Percentiles rank a stretch among this genome's conserved stretches.
Evolutionary conservation across 2,329 filamentous ascomycete genomes (phyloP).

Genomic region (Beauveria sp.): DNA sequence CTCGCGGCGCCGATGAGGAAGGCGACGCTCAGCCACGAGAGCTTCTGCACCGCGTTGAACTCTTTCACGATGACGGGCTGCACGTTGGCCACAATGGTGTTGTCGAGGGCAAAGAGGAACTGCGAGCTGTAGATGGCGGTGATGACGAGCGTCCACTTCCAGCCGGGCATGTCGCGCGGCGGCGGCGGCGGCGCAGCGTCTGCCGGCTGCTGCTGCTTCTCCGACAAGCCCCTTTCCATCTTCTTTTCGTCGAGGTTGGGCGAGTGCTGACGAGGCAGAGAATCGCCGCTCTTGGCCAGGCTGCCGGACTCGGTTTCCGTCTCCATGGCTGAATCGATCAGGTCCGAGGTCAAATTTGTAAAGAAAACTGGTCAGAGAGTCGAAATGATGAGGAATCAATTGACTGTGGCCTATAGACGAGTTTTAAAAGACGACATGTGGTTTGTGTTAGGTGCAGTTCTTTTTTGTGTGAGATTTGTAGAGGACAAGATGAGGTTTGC

Average conservation of each 20-base stretch:
- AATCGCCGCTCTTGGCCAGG: background rate
- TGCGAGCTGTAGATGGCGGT: constrained; percentile 11
- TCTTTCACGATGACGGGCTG: constrained; percentile 30
- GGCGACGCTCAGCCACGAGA: constrained; percentile 31
- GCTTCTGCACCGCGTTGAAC: constrained; percentile 27
- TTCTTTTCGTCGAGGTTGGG: background rate
- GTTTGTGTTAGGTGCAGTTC: no score
- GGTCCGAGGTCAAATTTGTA: background rate
- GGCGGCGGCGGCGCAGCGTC: background rate
- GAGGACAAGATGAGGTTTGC: no score
- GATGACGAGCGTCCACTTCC: constrained; percentile 13
- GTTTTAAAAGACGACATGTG: no score
- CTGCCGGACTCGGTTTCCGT: background rate
- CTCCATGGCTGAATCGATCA: background rate
- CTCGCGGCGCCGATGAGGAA: constrained; percentile 32
- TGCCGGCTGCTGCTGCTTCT: background rate
- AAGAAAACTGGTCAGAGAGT: no score
- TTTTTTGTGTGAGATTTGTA: no score
- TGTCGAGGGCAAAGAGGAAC: constrained; percentile 38
- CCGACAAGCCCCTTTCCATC: background rate
- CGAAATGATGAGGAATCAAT: no score
- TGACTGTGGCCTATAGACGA: no score
- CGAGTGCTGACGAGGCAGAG: background rate
- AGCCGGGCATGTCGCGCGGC: background rate
- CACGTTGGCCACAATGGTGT: constrained; percentile 41